Evolutionary conservation across 2,329 filamentous ascomycete species (phyloP), one percentile per base, ranked within the genome.

Genomic region (Colletotrichum sublineola): DNA sequence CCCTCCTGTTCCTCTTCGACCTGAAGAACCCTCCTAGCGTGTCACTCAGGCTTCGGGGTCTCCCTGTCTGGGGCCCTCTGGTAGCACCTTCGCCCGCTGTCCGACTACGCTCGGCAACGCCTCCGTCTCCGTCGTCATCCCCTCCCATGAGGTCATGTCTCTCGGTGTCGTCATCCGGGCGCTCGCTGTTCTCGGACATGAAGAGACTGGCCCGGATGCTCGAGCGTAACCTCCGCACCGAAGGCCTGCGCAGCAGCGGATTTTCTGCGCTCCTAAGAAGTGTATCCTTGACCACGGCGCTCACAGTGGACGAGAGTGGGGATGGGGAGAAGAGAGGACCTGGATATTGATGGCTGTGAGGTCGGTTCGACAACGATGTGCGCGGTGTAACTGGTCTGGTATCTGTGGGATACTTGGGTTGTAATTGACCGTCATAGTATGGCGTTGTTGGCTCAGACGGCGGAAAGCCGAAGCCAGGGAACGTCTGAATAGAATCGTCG

Each of bases 221-320:
- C 11, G 85, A 85, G 58, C 86, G 83, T 66, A 86, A 81, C 15
- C 87, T 84, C 58, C 84, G 81, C 60, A 85, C 80, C 11, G 86
- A 86, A 12, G 84, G 83, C 67, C 81, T 84, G 52, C 82, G 82
- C 7, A 82, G 72, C 29, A 81, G 76, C 0, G 83, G 78, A 42
- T 78, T 79, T 36, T 85, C 83, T 20, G 85, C 81, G 42, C 84
- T 83, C 14, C 86, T 81, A 2, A 89, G 81, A 40, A 90, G 82
- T 14, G 84, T 87, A 74, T 90, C 88, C 53, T 88, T 86, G 55
- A 91, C 86, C 0, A 89, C 87, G 0, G 87, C 87, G 24, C 84
- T 88, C 48, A 91, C 86, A 1, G 89, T 90, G 0, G 88, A 89
- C 1, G 88, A 89, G 44, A 90, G 83, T 0, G 89, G 89, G 0